Conservation (phyloP, 139 green algal genomes). For the Pleodorina starrii region DNA sequence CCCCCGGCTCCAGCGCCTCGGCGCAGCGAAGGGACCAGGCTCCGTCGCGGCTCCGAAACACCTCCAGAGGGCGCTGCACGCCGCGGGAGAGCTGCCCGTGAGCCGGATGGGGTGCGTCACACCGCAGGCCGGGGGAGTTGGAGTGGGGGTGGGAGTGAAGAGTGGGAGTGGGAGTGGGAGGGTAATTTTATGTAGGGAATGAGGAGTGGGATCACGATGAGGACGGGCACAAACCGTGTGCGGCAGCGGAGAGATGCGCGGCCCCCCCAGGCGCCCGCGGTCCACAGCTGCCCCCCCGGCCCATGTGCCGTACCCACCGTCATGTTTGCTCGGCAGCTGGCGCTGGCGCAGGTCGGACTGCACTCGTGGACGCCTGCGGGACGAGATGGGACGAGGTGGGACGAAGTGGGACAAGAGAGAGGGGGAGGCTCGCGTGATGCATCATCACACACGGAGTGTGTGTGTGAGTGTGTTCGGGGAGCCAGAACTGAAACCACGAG, state of each 20-base stretch:
- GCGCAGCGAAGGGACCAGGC: slow-evolving; percentile 18
- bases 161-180: too few relatives aligned
- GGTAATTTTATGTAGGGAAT: not conserved
- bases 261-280: not conserved
- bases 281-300: too few relatives aligned
- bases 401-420: not conserved
- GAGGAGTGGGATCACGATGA: not conserved
- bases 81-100: slow-evolving; percentile 6
- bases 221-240: not conserved
- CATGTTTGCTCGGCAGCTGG: slow-evolving; percentile 13
- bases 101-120: too few relatives aligned
- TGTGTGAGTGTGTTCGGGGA: too few relatives aligned
- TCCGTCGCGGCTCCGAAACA: slow-evolving; percentile 16
- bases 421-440: too few relatives aligned
- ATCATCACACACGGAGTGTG: too few relatives aligned
- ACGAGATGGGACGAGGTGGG: not conserved
- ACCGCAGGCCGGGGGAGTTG: too few relatives aligned
- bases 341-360: not conserved
- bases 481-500: too few relatives aligned
- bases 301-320: not conserved
- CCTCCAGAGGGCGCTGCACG: not conserved
- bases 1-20: not conserved
- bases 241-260: not conserved
- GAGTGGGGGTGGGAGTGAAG: too few relatives aligned
- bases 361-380: slow-evolving; percentile 35